phyloP scores from a whole-genome alignment of 164 flowering plant species.

The Stephania japonica region DNA sequence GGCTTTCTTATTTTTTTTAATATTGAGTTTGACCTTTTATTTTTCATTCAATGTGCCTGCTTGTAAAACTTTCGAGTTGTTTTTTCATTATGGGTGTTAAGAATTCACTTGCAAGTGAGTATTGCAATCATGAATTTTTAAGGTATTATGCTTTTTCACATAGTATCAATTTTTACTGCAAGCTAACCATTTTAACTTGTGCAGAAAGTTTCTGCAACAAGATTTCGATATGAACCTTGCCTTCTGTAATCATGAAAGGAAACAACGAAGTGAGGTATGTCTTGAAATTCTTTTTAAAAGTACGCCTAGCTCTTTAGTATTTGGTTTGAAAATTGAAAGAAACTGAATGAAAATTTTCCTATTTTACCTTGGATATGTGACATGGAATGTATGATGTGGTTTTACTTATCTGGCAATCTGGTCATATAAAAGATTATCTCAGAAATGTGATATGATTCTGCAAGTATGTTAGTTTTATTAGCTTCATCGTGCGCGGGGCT shows the following conservation, averaged over 20 bases:
- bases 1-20: too few relatives aligned
- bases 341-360: neutral
- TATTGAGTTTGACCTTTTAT: too few relatives aligned
- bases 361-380: neutral
- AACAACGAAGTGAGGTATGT: slow-evolving; percentile 79
- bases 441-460: neutral
- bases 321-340: neutral
- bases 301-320: neutral
- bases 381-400: neutral
- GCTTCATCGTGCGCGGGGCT: neutral
- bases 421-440: too few relatives aligned
- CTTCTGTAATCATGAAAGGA: slow-evolving; percentile 69
- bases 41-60: neutral
- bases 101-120: neutral
- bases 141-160: neutral
- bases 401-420: too few relatives aligned
- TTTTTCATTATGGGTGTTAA: neutral
- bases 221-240: slow-evolving; percentile 90
- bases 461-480: neutral
- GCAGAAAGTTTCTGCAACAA: slow-evolving; percentile 83
- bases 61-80: neutral
- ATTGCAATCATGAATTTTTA: neutral
- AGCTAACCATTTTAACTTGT: slow-evolving; percentile 7
- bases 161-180: neutral
- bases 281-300: neutral